phyloP scores from a whole-genome alignment of 331 rosid genomes.

The Stylosanthes scabra region DNA sequence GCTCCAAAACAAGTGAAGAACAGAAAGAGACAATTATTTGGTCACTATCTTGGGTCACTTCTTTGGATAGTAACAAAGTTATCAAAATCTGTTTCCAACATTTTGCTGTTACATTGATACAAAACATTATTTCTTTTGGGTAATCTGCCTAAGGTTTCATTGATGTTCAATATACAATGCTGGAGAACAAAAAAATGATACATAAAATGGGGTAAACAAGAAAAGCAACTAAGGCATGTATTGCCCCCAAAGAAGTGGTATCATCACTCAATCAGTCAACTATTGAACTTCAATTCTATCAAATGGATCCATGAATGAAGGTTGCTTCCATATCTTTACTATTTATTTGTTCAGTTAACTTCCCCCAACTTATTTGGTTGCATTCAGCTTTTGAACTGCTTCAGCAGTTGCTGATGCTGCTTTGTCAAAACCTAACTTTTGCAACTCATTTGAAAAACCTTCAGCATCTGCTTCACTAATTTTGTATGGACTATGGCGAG shows the following conservation, averaged over 20 bases:
- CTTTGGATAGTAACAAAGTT: neutral
- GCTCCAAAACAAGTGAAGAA: neutral
- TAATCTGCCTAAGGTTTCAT: neutral
- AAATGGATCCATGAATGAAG: neutral
- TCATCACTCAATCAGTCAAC: neutral
- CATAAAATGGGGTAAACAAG: slow-evolving; percentile 1
- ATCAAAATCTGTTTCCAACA: neutral
- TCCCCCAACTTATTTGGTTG: slow-evolving; percentile 37
- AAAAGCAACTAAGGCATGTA: neutral
- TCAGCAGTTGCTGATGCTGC: slow-evolving; percentile 83
- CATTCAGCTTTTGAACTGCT: slow-evolving; percentile 61
- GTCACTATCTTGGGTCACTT: neutral
- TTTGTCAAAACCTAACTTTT: slow-evolving; percentile 66
- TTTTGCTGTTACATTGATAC: slow-evolving; percentile 7
- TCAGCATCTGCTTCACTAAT: slow-evolving; percentile 54
- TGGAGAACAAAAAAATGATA: slow-evolving; percentile 2
- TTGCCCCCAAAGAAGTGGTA: too few relatives aligned
- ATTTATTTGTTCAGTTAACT: slow-evolving; percentile 30
- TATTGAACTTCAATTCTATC: slow-evolving; percentile 9
- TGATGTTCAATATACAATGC: too few relatives aligned
- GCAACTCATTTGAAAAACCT: slow-evolving; percentile 65
- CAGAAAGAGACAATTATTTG: neutral
- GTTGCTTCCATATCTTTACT: neutral
- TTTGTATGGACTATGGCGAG: slow-evolving; percentile 73
- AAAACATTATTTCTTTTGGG: neutral